Percentiles rank a stretch among this genome's conserved stretches.
Evolutionary conservation across 495 filamentous ascomycete species (phyloP).

Genomic region (Rhypophila decipiens): DNA sequence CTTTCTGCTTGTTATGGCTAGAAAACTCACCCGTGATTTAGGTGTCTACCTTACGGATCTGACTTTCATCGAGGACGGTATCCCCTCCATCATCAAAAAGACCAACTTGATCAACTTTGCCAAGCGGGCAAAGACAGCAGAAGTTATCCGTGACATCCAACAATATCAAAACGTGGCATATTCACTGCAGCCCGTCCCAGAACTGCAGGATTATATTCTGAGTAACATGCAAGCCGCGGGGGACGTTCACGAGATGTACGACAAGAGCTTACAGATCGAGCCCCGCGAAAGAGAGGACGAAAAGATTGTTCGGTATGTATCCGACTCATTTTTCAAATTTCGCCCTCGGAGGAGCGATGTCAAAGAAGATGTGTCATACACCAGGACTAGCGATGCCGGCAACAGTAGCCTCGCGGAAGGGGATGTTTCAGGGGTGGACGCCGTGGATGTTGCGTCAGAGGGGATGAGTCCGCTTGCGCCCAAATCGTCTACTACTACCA

Average conservation of each 20-base stretch:
- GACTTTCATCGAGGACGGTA: conserved; percentile 98
- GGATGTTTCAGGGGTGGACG: too few species aligned
- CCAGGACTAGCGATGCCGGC: too few species aligned
- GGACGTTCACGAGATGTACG: conserved; percentile 99
- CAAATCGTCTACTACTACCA: too few species aligned
- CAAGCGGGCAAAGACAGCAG: conserved; percentile 94
- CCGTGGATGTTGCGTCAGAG: too few species aligned
- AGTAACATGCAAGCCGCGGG: conserved; percentile 88
- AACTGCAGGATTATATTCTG: conserved; percentile 95
- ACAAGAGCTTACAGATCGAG: conserved; percentile 85
- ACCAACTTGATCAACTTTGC: conserved; percentile 96
- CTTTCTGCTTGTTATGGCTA: conserved; percentile 7
- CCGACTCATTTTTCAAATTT: too few species aligned
- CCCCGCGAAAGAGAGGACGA: conserved; percentile 95
- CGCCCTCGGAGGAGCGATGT: too few species aligned
- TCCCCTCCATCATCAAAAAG: conserved; percentile 89
- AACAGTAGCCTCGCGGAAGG: too few species aligned
- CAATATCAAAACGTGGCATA: conserved; percentile 97
- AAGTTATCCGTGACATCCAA: conserved; percentile 96
- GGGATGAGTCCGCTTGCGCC: too few species aligned
- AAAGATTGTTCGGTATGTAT: conserved; percentile 56
- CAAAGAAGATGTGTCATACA: too few species aligned
- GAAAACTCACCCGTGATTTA: conserved; percentile 26
- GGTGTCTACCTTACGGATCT: conserved; percentile 96
- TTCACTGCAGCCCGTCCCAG: conserved; percentile 75